Evolutionary conservation across 83 land plant species (phyloP), one percentile per base, ranked within the genome.

Genomic region (Picea abies): DNA sequence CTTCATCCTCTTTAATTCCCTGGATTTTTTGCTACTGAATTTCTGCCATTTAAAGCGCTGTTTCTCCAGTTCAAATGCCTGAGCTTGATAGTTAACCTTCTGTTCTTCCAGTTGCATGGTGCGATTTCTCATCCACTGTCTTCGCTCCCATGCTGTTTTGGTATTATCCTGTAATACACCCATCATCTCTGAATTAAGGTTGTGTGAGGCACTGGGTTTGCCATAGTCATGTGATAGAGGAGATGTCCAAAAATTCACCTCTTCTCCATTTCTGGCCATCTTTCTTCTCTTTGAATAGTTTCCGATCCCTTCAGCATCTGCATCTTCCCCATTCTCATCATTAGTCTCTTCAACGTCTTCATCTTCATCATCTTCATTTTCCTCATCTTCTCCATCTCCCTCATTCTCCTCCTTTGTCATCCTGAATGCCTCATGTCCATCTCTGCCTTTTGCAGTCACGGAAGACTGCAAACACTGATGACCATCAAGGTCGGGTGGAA

Each of bases 11-110:
- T 90, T 85, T 65, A 90, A 81, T 65, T 83, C 85, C 76, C 87
- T 67, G 22, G 85, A 67, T 77, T 85, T 90, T 63, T 87, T 90
- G 65, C 39, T 44, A 52, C 88, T 85, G 69, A 83, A 80, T 58
- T 82, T 76, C 75, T 79, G 82, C 90, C 91, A 90, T 67, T 85
- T 87, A 80, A 90, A 90, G 20, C 90, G 26, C 87, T 87, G 87
- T 72, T 78, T 76, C 85, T 90, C 87, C 67, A 90, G 62, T 79
- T 90, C 87, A 17, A 87, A 23, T 35, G 85, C 87, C 84, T 86
- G 65, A 32, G 75, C 52, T 47, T 82, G 84, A 69, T 52, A 81
- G 60, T 80, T 64, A 12, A 84, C 80, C 17, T 82, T 78, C 84
- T 86, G 62, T 76, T 89, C 90, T 78, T 89, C 86, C 63, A 89